Evolutionary conservation across 1,139 yeast genomes (phyloP), one percentile per base, ranked within the genome.

Genomic region (Martiniozyma asiatica): DNA sequence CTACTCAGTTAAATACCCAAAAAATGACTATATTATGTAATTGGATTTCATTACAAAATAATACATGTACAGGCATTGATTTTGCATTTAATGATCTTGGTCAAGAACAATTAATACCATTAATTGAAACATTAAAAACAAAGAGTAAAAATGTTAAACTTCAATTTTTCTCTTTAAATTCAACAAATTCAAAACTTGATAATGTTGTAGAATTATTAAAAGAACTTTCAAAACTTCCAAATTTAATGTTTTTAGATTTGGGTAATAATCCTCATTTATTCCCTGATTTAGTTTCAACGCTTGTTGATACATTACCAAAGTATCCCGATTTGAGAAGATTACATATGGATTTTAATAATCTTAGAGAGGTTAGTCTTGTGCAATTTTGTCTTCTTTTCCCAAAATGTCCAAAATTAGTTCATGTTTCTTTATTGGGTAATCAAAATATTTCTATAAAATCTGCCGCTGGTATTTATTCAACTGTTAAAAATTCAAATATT

Each of bases 71-170:
- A 40, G 96, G 96, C 2, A 66, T 87, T 14, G 95, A 85, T 58
- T 55, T 85, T 29, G 94, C 89, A 1, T 85, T 78, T 42, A 85
- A 85, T 50, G 82, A 79, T 48, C 54, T 85, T 38, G 65, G 73
- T 31, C 44, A 63, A 5, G 70, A 70, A 4, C 69, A 69, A 43
- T 27, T 52, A 15, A 13, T 17, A 8, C 52, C 52, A 4, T 61
- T 70, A 33, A 65, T 60, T 22, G 48, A 60, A 6, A 61, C 59
- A 2, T 63, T 70, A 39, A 53, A 62, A 13, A 50, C 52, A 2
- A 47, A 61, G 11, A 51, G 61, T 6, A 38, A 41, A 4, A 19
- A 40, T 12, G 37, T 47, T 11, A 53, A 63, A 12, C 48, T 76
- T 34, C 58, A 63, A 12, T 79, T 77, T 42, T 61, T 82, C 26